Base-by-base conservation (phyloP, 129 eudicot species). In the Lactuca sativa region DNA sequence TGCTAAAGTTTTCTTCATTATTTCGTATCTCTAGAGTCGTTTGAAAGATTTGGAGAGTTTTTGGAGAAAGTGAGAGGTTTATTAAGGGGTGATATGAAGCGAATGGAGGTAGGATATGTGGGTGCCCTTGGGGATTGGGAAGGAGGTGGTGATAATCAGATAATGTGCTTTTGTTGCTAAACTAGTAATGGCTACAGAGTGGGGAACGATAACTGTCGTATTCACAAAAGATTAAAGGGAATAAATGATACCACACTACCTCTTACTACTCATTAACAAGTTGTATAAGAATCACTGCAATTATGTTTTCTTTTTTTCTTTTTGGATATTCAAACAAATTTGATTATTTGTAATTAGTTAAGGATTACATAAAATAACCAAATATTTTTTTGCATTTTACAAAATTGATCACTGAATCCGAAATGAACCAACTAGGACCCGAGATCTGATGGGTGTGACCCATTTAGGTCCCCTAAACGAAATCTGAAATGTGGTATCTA, bases 1-100 rank as follows among this genome's bases (percentile, higher is more conserved):
- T 60, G 68, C 78, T 13, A 72, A 63, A 21, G 69, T 74, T 57
- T 73, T 86, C 86, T 59, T 61, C 81, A 77, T 77, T 17, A 56
- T 57, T 4, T 17, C 56, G 16, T 79, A 4, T 72, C 44, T 65
- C 51, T 25, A 25, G 61, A 53, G 43, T 12, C 32, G 44, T 57
- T 14, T 75, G 67, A 43, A 62, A 77, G 73, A 57, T 61, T 60
- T 68, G 70, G 76, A 60, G 53, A 66, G 79, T 61, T 76, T 57
- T 13, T 3, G 62, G 66, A 25, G 76, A 69, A 37, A 36, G 16
- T 57, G 3, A 59, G 74, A 18, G 53, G 74, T 65, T 47, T 66
- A 54, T 64, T 47, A 62, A 69, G 59, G 74, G 74, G 68, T 59
- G 51, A 32, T 21, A 21, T 48, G 66, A 79, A 60, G 62, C 57